Conservation (phyloP, 2,329 filamentous ascomycete genomes). For the Pseudogymnoascus sp. region DNA sequence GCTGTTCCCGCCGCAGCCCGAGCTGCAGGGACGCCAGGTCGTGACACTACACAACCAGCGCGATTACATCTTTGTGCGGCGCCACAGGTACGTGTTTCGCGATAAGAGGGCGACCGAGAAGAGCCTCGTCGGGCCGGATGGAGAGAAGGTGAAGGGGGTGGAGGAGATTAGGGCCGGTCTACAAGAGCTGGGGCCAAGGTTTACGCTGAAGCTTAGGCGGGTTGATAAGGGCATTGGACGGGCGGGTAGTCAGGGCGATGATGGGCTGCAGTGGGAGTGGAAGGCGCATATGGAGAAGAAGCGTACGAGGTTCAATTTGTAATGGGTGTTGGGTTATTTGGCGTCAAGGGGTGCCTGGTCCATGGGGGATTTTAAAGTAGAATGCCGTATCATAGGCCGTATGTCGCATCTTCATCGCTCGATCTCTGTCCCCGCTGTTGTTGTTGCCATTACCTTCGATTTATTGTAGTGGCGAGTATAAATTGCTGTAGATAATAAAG, state of each 20-base stretch:
- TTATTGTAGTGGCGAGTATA: too few relatives aligned
- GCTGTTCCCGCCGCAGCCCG: conserved; percentile 72
- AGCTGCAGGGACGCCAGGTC: conserved; percentile 79
- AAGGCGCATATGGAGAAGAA: conserved; percentile 92
- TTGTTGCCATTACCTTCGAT: too few relatives aligned
- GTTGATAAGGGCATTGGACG: conserved; percentile 80
- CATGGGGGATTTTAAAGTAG: too few relatives aligned
- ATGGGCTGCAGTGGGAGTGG: conserved; percentile 73
- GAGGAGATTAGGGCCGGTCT: conserved; percentile 79
- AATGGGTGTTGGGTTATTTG: conserved; percentile 27
- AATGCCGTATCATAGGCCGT: too few relatives aligned
- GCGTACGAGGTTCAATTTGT: conserved; percentile 88
- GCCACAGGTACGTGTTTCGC: conserved; percentile 87
- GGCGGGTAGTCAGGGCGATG: conserved; percentile 49
- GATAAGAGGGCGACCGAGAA: conserved; percentile 85
- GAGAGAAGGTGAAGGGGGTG: conserved; percentile 74
- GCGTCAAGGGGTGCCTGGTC: background rate
- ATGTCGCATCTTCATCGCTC: too few relatives aligned
- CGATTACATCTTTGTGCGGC: conserved; percentile 88
- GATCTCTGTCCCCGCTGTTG: too few relatives aligned
- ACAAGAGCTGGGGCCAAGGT: conserved; percentile 78
- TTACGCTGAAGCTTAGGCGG: conserved; percentile 81
- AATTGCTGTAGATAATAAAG: too few relatives aligned
- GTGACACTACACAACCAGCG: conserved; percentile 91
- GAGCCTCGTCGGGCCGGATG: conserved; percentile 71